phyloP scores from a whole-genome alignment of 1,284 basidiomycete genomes.

The Pterulicium gracile region DNA sequence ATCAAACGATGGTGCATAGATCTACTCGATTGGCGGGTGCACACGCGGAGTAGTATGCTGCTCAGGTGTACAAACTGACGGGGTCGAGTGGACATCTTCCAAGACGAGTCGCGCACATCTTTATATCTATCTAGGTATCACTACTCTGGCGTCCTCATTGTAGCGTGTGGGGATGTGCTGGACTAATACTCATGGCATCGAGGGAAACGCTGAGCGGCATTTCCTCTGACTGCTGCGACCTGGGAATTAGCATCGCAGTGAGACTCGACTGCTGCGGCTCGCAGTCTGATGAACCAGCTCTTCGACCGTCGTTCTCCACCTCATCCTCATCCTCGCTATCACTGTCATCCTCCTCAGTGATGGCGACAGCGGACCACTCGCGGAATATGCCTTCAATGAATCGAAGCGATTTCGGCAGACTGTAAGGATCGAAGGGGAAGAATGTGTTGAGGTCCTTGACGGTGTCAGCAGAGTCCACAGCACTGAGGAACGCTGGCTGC shows the following conservation, averaged over 20 bases:
- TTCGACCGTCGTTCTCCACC: slow-evolving; percentile 14
- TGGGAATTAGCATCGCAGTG: slow-evolving; percentile 17
- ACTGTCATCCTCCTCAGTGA: slow-evolving; percentile 55
- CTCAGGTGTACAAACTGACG: no score
- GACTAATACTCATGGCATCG: slow-evolving; percentile 74
- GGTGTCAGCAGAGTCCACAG: slow-evolving; percentile 21
- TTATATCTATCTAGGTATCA: no score
- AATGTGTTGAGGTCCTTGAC: slow-evolving; percentile 83
- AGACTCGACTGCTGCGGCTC: slow-evolving; percentile 9
- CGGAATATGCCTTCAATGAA: slow-evolving; percentile 67
- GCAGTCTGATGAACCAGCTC: slow-evolving; percentile 14
- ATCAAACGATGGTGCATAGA: no score
- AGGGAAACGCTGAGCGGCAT: slow-evolving; percentile 50
- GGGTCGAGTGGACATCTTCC: no score
- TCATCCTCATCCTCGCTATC: slow-evolving; percentile 34
- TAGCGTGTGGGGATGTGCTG: no score
- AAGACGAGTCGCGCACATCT: no score
- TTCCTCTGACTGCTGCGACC: slow-evolving; percentile 22
- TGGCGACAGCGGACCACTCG: slow-evolving; percentile 69
- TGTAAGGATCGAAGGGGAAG: slow-evolving; percentile 99
- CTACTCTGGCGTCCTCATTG: no score
- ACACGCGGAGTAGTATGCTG: no score
- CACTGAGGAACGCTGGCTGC: slow-evolving; percentile 22
- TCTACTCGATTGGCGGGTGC: no score
- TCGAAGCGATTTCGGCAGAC: slow-evolving; percentile 62